These are phyloP conservation scores for Ustilago sp. DNA, from an alignment of 1,284 basidiomycete genomes.

Conservation along the genomic window DNA sequence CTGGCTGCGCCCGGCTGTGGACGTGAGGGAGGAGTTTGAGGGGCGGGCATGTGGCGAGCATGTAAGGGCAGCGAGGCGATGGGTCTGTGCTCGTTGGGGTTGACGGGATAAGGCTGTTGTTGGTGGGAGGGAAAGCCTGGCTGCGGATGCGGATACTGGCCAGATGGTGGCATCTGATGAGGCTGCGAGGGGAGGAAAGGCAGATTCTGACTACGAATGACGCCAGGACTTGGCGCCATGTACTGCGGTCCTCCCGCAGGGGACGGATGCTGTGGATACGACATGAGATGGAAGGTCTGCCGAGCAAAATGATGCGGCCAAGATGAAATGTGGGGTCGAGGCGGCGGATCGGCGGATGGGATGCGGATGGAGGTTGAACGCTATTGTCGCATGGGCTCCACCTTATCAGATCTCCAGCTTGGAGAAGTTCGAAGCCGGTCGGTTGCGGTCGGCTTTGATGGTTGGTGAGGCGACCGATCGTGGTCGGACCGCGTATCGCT, in stretches of 20 bases:
- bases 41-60: constrained; percentile 27
- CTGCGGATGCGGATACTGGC: constrained; percentile 32
- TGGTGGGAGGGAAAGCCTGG: constrained; percentile 21
- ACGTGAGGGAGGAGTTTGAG: constrained; percentile 18
- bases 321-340: constrained; percentile 43
- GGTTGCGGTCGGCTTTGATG: not conserved
- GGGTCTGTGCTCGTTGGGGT: constrained; percentile 20
- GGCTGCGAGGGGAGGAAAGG: constrained; percentile 28
- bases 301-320: constrained; percentile 10
- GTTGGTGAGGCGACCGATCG: not conserved
- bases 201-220: constrained; percentile 38
- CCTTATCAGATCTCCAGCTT: not conserved
- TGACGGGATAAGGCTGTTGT: constrained; percentile 20
- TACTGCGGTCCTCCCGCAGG: constrained; percentile 25
- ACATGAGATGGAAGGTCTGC: constrained; percentile 27
- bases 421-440: not conserved
- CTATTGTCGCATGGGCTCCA: constrained; percentile 5
- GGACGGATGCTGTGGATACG: constrained; percentile 37
- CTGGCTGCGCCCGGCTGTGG: constrained; percentile 6
- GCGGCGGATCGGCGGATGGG: not conserved
- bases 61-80: constrained; percentile 34
- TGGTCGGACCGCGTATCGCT: not conserved
- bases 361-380: not conserved
- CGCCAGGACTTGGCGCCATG: constrained; percentile 17
- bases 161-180: constrained; percentile 15